These are phyloP conservation scores for Trypanosoma caninum DNA, from an alignment of 208 protist genomes.

Conservation along the genomic window DNA sequence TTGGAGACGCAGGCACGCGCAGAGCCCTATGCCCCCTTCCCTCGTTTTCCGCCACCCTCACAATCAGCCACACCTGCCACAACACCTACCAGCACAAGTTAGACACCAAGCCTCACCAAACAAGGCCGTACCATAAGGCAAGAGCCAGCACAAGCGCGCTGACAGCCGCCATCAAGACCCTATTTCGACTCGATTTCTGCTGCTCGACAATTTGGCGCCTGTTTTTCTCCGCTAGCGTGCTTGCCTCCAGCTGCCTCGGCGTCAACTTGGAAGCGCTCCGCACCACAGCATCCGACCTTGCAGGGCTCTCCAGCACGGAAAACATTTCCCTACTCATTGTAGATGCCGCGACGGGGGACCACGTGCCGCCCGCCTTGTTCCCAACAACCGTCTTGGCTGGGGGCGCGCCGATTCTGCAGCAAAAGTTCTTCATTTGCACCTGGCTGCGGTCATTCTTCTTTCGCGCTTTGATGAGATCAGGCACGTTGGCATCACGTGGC, in stretches of 20 bases:
- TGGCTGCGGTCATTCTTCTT: conserved; percentile 37
- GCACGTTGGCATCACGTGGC: conserved; percentile 51
- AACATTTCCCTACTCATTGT: too few relatives aligned
- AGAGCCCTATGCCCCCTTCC: not conserved
- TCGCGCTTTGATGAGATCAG: conserved; percentile 60
- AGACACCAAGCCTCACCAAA: not conserved
- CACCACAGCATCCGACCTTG: too few relatives aligned
- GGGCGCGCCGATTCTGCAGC: conserved; percentile 32
- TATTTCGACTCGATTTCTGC: not conserved
- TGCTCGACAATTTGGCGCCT: conserved; percentile 3
- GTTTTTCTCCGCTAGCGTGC: conserved; percentile 16
- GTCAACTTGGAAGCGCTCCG: not conserved
- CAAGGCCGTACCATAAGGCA: too few relatives aligned
- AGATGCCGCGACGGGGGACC: too few relatives aligned
- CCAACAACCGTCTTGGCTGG: not conserved
- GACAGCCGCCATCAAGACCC: not conserved
- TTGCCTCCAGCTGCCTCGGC: conserved; percentile 8
- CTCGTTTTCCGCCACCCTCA: not conserved
- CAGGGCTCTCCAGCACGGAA: too few relatives aligned
- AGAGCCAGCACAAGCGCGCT: too few relatives aligned
- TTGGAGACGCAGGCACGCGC: too few relatives aligned
- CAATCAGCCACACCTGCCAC: not conserved
- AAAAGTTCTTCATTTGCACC: conserved; percentile 52
- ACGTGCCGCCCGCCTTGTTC: not conserved
- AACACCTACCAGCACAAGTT: not conserved